Base-by-base conservation (phyloP, 768 basidiomycete genomes). In the Agaricus blazei region DNA sequence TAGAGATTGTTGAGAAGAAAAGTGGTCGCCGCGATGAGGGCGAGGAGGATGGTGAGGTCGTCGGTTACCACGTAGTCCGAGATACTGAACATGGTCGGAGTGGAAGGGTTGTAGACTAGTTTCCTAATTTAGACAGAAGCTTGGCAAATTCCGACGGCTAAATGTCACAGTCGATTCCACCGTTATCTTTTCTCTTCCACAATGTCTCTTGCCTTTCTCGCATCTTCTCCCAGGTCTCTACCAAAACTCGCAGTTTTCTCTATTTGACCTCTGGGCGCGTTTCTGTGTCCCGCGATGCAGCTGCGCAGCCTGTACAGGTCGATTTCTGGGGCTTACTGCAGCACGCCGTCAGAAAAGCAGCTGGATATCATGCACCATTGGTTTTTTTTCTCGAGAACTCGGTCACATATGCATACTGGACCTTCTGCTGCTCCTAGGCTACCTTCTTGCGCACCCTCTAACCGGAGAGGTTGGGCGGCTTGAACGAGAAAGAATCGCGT, bases 1-100 rank as follows among this genome's bases (percentile, higher is more conserved):
- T 90, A 89, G 58, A 90, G 72, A 66, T 84, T 90, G 64, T 84
- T 84, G 43, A 91, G 74, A 31, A 90, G 76, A 65, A 90, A 90
- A 38, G 90, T 79, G 8, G 87, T 87, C 2, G 85, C 87, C 3
- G 84, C 83, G 36, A 87, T 84, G 59, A 92, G 80, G 48, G 83
- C 84, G 9, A 91, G 78, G 34, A 90, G 79, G 57, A 90, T 81
- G 34, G 90, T 90, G 52, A 89, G 69, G 71, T 91, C 90, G 70
- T 92, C 88, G 1, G 88, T 88, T 65, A 80, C 80, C 23, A 90
- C 72, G 56, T 82, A 84, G 58, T 87, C 78, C 19, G 79, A 71
- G 24, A 85, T 53, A 3, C 76, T 72, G 47, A 63, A 59, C 61
- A 69, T 75, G 31, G 24, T 58, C 15, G 48, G 34, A 48, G 26